phyloP scores from a whole-genome alignment of 805 yeast genomes.

The Scheffersomyces stipitis region DNA sequence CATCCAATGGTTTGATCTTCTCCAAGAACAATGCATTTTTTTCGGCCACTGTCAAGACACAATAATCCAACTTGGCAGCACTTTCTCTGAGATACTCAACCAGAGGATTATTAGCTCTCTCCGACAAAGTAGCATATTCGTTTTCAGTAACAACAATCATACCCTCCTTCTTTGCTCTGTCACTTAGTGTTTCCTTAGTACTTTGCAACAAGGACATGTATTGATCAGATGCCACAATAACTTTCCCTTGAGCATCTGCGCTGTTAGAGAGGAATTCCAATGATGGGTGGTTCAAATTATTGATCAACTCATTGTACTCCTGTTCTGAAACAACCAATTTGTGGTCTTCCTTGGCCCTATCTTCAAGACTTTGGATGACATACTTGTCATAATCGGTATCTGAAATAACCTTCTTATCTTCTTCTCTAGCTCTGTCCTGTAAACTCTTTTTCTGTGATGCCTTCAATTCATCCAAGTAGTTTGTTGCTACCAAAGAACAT shows the following conservation, averaged over 20 bases:
- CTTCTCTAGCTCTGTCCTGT: slow-evolving; percentile 4
- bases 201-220: slow-evolving; percentile 1
- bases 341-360: slow-evolving; percentile 20
- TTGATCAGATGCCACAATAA: slow-evolving; percentile 1
- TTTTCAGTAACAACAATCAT: slow-evolving; percentile 1
- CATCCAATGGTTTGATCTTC: not conserved
- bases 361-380: slow-evolving; percentile 17
- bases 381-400: slow-evolving; percentile 9
- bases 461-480: not conserved
- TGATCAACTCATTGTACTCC: slow-evolving; percentile 11
- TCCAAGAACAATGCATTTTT: not conserved
- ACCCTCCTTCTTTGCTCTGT: slow-evolving; percentile 1
- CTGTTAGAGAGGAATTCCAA: slow-evolving; percentile 19
- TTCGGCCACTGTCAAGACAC: slow-evolving; percentile 7
- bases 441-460: not conserved
- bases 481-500: slow-evolving; percentile 1
- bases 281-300: slow-evolving; percentile 29
- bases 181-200: slow-evolving; percentile 5
- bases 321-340: slow-evolving; percentile 13
- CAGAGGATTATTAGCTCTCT: slow-evolving; percentile 1
- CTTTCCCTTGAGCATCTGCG: slow-evolving; percentile 8
- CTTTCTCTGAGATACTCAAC: slow-evolving; percentile 4
- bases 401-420: slow-evolving; percentile 6
- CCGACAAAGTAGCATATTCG: slow-evolving; percentile 1
- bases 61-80: slow-evolving; percentile 3